Evolutionary conservation across 441 rosid species (phyloP).

Genomic region (Eutrema salsugineum): DNA sequence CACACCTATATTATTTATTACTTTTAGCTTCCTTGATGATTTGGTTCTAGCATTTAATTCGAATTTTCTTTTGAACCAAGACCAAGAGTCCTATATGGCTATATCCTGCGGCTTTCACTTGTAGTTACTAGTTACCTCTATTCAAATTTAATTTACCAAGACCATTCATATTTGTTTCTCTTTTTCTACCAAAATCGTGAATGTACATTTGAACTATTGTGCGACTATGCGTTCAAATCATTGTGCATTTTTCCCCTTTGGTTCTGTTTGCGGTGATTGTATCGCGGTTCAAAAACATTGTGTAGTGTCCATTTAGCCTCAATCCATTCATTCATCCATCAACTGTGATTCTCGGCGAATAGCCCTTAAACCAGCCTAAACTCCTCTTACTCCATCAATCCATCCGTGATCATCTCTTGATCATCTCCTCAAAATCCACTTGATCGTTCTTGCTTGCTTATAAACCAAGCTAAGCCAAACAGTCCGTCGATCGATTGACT

Average conservation of each 20-base stretch:
- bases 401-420: background rate
- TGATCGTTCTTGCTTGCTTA: background rate
- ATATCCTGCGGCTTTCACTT: background rate
- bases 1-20: background rate
- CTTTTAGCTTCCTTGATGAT: background rate
- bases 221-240: background rate
- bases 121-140: background rate
- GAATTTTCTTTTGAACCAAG: background rate
- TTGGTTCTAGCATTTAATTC: background rate
- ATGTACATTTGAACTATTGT: background rate
- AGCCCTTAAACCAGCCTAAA: background rate
- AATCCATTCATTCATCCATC: too few relatives aligned
- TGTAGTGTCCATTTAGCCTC: background rate
- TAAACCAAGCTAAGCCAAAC: background rate
- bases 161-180: background rate
- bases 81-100: background rate
- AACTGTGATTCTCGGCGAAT: background rate
- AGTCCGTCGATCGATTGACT: background rate
- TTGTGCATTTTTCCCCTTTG: background rate
- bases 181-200: background rate
- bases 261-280: background rate
- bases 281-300: too few relatives aligned
- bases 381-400: background rate
- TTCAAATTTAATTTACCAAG: background rate
- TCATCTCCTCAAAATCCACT: background rate